Evolutionary conservation across 2,329 filamentous ascomycete genomes (phyloP).

Genomic region (Alternaria longipes): DNA sequence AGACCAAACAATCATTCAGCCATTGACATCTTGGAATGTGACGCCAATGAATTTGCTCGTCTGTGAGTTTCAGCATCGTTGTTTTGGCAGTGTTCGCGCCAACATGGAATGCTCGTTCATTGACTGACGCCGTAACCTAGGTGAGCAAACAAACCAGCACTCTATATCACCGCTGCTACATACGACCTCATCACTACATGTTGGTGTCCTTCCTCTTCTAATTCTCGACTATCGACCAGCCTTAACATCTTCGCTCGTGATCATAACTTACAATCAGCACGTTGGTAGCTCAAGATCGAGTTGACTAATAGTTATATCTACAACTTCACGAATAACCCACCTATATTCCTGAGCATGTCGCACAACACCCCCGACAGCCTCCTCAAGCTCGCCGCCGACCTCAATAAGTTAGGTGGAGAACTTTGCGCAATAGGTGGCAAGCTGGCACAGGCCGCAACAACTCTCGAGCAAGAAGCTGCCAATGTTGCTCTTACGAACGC

Average conservation of each 20-base stretch:
- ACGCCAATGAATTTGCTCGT: neutral
- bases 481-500: conserved; percentile 34
- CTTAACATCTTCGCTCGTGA: neutral
- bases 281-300: neutral
- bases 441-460: conserved; percentile 24
- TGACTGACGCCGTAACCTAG: neutral
- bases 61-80: neutral
- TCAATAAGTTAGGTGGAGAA: conserved; percentile 24
- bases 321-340: neutral
- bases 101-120: neutral
- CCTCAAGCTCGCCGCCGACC: conserved; percentile 32
- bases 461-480: conserved; percentile 35
- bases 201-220: neutral
- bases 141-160: neutral
- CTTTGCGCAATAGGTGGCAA: conserved; percentile 26
- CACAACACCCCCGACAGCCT: conserved; percentile 30
- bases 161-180: neutral
- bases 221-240: neutral
- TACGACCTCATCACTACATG: neutral
- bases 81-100: neutral
- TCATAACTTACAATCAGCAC: neutral
- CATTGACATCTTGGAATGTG: neutral
- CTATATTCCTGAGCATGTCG: conserved; percentile 16
- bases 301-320: neutral
- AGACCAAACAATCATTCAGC: neutral